Base-by-base conservation (phyloP, 495 filamentous ascomycete species). In the Bacidia gigantensis region DNA sequence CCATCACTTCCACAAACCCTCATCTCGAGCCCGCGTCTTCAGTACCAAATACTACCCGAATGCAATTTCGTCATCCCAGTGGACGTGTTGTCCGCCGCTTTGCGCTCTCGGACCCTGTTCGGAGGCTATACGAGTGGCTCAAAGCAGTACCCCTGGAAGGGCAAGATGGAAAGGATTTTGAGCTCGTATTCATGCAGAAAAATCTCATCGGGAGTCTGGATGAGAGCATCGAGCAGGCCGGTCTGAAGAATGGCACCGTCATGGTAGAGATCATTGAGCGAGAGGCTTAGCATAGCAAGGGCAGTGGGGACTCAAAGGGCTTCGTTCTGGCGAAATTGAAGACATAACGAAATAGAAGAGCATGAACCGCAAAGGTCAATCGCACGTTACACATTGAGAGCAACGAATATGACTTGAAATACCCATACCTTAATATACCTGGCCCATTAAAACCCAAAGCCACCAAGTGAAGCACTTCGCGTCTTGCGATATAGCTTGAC, bases 61-160 rank as follows among this genome's bases (percentile, higher is more conserved):
- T 98, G 54, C 92, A 97, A 60, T 90, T 98, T 64, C 76, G 85
- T 51, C 82, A 92, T 57, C 78, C 88, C 0, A 80, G 77, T 39
- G 88, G 87, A 10, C 78, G 88, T 22, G 72, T 89, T 17, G 87
- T 98, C 35, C 81, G 89, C 17, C 75, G 84, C 12, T 98, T 98
- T 67, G 63, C 72, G 7, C 62, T 88, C n/a, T 64, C 77, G n/a
- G 92, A 98, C 44, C 75, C 76, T 0, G 88, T 98, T 3, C 69
- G 77, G 43, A 76, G 87, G 11, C 78, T 98, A 29, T 98, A 90
- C 62, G 92, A 98, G 69, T 98, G 90, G 87, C 77, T 98, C 39
- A 97, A 97, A 67, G 84, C 89, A 3, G 80, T 86, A 24, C 75
- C 75, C 32, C 58, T 78, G 49, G 79, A 83, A 49, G 89, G 83